These are phyloP conservation scores for Phoenix dactylifera DNA, from an alignment of 176 grass and related monocot species.

Conservation along the genomic window DNA sequence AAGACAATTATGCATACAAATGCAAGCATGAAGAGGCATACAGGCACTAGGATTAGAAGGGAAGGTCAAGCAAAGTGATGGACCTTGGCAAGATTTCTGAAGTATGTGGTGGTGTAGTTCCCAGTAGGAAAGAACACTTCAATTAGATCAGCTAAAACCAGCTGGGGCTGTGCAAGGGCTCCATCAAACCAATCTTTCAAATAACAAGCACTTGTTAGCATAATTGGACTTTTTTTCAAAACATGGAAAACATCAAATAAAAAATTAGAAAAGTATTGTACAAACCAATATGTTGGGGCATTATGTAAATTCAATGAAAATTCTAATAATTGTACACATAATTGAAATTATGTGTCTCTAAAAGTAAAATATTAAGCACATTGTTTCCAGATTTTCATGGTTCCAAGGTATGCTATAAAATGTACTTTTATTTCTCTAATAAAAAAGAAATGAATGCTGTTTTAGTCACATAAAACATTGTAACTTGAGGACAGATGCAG, in stretches of 20 bases:
- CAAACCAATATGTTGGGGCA: too few relatives aligned
- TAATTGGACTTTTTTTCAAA: too few relatives aligned
- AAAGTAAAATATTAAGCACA: too few relatives aligned
- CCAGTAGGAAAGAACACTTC: conserved; percentile 83
- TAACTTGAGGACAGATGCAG: too few relatives aligned
- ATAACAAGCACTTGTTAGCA: not conserved
- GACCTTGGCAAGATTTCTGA: conserved; percentile 85
- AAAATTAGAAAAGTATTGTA: not conserved
- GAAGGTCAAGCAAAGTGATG: not conserved
- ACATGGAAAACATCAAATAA: not conserved
- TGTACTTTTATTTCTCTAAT: too few relatives aligned
- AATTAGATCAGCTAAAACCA: conserved; percentile 85
- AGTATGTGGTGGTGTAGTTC: conserved; percentile 67
- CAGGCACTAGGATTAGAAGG: not conserved
- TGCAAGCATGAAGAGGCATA: not conserved
- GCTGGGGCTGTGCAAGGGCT: conserved; percentile 81
- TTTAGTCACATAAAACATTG: too few relatives aligned
- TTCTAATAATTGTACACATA: too few relatives aligned
- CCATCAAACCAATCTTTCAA: conserved; percentile 84
- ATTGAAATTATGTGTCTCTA: too few relatives aligned
- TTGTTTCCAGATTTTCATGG: too few relatives aligned
- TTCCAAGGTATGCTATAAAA: too few relatives aligned
- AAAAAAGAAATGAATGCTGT: too few relatives aligned
- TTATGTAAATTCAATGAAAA: too few relatives aligned
- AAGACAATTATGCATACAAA: conserved; percentile 6